Conservation (phyloP, 225 moss, liverwort and hornwort species). For the Climacium dendroides region DNA sequence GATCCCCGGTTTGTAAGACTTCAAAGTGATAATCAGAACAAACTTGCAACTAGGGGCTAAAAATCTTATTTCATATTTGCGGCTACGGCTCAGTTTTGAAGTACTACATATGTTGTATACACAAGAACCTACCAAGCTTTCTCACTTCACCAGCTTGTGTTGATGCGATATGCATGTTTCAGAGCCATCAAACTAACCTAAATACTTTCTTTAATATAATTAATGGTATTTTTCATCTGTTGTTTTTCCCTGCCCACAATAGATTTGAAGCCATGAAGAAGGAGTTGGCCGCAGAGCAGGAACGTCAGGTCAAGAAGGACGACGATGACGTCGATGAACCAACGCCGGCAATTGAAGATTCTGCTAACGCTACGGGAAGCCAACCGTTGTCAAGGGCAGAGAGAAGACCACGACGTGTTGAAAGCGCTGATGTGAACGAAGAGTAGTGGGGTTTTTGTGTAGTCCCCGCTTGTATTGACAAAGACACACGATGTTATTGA, state of each 20-base stretch:
- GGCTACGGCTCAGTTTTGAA: not conserved
- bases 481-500: not conserved
- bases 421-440: not conserved
- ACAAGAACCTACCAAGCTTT: not conserved
- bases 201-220: too few species aligned
- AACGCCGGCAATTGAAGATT: conserved; percentile 3
- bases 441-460: not conserved
- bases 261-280: conserved; percentile 53
- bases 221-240: not conserved
- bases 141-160: not conserved
- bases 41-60: not conserved
- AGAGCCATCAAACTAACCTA: not conserved
- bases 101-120: not conserved
- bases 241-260: not conserved
- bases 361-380: conserved; percentile 8
- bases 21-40: not conserved
- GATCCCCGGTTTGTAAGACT: not conserved
- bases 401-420: conserved; percentile 45
- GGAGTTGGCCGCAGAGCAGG: conserved; percentile 5
- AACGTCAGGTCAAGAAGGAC: not conserved
- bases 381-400: conserved; percentile 48
- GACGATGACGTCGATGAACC: not conserved
- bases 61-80: not conserved
- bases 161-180: not conserved
- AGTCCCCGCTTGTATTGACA: not conserved